Conservation (phyloP, 441 rosid genomes). For the Capsella rubella region DNA sequence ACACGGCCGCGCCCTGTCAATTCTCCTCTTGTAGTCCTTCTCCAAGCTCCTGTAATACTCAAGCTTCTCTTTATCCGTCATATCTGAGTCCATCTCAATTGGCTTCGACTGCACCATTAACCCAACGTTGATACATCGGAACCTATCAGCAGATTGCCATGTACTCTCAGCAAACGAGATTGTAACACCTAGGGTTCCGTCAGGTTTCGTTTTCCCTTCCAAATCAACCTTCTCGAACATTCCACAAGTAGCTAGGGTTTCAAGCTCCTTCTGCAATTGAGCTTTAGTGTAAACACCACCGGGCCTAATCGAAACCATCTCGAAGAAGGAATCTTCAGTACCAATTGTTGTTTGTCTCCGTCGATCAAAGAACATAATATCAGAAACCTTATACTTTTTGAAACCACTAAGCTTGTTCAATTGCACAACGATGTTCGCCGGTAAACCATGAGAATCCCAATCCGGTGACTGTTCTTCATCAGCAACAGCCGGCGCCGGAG, state of each 20-base stretch:
- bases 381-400: conserved; percentile 83
- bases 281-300: conserved; percentile 88
- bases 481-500: conserved; percentile 59
- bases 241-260: conserved; percentile 86
- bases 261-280: conserved; percentile 87
- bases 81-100: conserved; percentile 85
- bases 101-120: conserved; percentile 85
- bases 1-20: conserved; percentile 82
- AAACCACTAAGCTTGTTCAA: conserved; percentile 80
- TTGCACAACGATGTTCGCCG: conserved; percentile 82
- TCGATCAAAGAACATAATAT: conserved; percentile 76
- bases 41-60: conserved; percentile 83
- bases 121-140: conserved; percentile 91
- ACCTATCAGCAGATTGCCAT: conserved; percentile 89
- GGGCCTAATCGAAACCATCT: conserved; percentile 87
- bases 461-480: conserved; percentile 76
- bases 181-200: conserved; percentile 73
- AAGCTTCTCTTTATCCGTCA: conserved; percentile 94
- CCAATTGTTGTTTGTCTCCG: conserved; percentile 67
- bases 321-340: conserved; percentile 90
- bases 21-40: conserved; percentile 87
- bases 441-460: conserved; percentile 94
- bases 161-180: conserved; percentile 87
- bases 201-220: conserved; percentile 84
- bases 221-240: conserved; percentile 97